phyloP scores from a whole-genome alignment of 2,329 filamentous ascomycete genomes.

The Arthrobotrys conoides region DNA sequence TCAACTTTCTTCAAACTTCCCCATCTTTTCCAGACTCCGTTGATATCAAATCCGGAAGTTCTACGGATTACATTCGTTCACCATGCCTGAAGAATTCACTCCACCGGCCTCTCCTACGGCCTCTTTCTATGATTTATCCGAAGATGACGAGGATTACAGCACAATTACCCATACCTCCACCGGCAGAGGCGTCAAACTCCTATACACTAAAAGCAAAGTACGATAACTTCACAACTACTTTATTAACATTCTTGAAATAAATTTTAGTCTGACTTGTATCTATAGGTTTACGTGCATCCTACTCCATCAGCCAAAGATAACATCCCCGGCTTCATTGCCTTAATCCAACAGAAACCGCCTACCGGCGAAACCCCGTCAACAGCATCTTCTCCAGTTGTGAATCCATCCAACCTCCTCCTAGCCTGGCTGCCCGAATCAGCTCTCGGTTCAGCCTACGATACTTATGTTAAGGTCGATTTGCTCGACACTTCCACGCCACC shows the following conservation, averaged over 20 bases:
- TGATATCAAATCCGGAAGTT: slow-evolving; percentile 53
- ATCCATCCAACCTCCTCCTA: slow-evolving; percentile 76
- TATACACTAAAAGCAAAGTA: slow-evolving; percentile 97
- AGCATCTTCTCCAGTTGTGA: slow-evolving; percentile 65
- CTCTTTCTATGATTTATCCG: slow-evolving; percentile 95
- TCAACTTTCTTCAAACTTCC: not conserved
- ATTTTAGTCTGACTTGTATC: not conserved
- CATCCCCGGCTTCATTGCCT: slow-evolving; percentile 90
- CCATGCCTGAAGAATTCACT: slow-evolving; percentile 62
- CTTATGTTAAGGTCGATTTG: slow-evolving; percentile 96
- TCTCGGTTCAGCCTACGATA: slow-evolving; percentile 85
- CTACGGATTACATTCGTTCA: slow-evolving; percentile 11
- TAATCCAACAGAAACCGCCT: slow-evolving; percentile 86
- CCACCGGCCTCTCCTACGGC: slow-evolving; percentile 79
- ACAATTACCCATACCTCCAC: slow-evolving; percentile 86
- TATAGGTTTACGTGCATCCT: slow-evolving; percentile 92
- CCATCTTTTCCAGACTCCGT: slow-evolving; percentile 28
- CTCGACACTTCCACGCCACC: slow-evolving; percentile 80
- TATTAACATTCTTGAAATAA: not conserved
- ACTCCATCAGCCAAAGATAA: slow-evolving; percentile 95
- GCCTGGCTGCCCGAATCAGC: slow-evolving; percentile 94
- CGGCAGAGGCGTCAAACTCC: slow-evolving; percentile 87
- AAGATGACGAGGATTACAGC: slow-evolving; percentile 83
- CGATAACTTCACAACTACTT: slow-evolving; percentile 61
- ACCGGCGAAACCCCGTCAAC: slow-evolving; percentile 69